phyloP scores from a whole-genome alignment of 2,329 filamentous ascomycete species.

The Fonsecaea monophora region DNA sequence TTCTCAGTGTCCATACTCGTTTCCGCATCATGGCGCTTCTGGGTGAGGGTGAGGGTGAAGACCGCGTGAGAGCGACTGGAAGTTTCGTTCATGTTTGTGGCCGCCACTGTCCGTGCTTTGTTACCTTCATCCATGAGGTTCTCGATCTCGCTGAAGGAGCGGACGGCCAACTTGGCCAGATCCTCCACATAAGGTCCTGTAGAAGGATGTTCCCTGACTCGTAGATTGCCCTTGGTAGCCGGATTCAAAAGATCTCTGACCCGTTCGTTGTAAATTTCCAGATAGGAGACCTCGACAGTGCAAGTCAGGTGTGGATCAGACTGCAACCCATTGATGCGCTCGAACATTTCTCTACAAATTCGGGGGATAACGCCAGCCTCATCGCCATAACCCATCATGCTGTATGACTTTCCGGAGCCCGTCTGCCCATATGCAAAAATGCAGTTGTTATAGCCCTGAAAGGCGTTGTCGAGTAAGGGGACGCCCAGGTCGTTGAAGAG shows the following conservation, averaged over 20 bases:
- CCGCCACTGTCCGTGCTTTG: conserved; percentile 95
- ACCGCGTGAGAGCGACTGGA: conserved; percentile 98
- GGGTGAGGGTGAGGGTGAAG: conserved; percentile 93
- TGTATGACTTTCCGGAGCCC: conserved; percentile 97
- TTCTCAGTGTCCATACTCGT: conserved; percentile 98
- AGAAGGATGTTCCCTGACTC: conserved; percentile 95
- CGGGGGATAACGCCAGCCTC: conserved; percentile 94
- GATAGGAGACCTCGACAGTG: conserved; percentile 96
- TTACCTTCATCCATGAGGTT: conserved; percentile 99
- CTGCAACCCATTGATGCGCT: conserved; percentile 73
- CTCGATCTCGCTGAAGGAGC: conserved; percentile 94
- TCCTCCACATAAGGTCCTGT: conserved; percentile 98
- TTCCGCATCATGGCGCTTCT: conserved; percentile 88
- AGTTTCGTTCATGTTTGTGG: conserved; percentile 99
- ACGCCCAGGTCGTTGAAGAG: conserved; percentile 86
- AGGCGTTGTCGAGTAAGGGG: conserved; percentile 95
- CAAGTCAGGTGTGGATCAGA: conserved; percentile 80
- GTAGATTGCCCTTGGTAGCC: conserved; percentile 92
- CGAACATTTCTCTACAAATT: conserved; percentile 98
- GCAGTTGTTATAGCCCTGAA: conserved; percentile 98
- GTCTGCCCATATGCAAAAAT: conserved; percentile 99
- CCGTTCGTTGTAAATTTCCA: conserved; percentile 99
- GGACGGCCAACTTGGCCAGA: conserved; percentile 90
- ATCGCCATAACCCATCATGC: conserved; percentile 99
- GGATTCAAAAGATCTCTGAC: conserved; percentile 96